phyloP scores from a whole-genome alignment of 176 grass and related monocot genomes.

The Aegilops bicornis region DNA sequence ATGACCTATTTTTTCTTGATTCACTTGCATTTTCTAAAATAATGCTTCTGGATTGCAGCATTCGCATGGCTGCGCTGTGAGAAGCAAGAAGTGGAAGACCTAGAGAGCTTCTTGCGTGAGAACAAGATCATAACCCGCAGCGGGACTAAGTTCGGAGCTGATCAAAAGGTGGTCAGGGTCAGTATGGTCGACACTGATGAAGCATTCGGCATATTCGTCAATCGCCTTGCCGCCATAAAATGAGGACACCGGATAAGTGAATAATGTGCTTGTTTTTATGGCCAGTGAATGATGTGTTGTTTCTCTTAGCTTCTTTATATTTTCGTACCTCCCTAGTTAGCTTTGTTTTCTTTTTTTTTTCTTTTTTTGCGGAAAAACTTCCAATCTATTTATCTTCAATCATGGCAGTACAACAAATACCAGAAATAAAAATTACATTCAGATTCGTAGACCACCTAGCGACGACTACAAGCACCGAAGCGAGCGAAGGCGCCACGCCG shows the following conservation, averaged over 20 bases:
- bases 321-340: no score
- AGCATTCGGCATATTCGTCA: constrained; percentile 46
- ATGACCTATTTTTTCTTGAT: not conserved
- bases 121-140: constrained; percentile 46
- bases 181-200: constrained; percentile 70
- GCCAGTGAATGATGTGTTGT: not conserved
- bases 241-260: not conserved
- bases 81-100: constrained; percentile 33
- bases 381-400: no score
- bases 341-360: no score
- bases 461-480: no score
- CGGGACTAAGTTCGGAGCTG: constrained; percentile 45
- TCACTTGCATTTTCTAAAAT: not conserved
- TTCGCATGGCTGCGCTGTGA: constrained; percentile 66
- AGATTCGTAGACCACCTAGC: no score
- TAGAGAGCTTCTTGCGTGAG: constrained; percentile 36
- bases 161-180: constrained; percentile 31
- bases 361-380: no score
- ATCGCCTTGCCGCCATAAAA: constrained; percentile 35
- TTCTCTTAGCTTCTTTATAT: no score
- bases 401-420: no score
- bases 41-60: constrained; percentile 17
- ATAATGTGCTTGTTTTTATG: not conserved
- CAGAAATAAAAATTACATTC: no score
- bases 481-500: no score